Conservation (phyloP, 2,329 filamentous ascomycete genomes). For the Fusarium longipes region DNA sequence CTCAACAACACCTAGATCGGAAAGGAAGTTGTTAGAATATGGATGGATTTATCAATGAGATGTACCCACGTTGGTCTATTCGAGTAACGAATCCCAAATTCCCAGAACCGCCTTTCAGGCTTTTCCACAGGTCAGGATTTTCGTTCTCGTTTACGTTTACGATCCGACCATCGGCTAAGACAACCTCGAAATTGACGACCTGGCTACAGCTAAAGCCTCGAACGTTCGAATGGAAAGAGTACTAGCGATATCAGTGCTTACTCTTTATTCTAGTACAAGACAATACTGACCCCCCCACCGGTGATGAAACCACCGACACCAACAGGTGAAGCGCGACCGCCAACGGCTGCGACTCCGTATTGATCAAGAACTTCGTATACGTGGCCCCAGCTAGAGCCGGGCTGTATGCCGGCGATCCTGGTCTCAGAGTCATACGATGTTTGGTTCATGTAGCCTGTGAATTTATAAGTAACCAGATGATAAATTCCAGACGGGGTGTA, state of each 20-base stretch:
- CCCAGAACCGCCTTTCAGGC: not conserved
- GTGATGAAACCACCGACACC: not conserved
- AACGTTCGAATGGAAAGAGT: not conserved
- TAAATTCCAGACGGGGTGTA: not conserved
- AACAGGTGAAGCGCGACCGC: not conserved
- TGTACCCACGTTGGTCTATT: not conserved
- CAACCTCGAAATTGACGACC: not conserved
- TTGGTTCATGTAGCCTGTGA: not conserved
- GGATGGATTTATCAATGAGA: accelerated
- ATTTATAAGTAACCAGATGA: accelerated
- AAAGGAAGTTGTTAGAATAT: not conserved
- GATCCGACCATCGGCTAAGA: not conserved
- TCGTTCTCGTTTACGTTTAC: not conserved
- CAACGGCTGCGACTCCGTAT: not conserved
- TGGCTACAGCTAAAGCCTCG: not conserved
- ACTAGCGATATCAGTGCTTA: not conserved
- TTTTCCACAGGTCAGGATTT: not conserved
- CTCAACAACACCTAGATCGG: not conserved
- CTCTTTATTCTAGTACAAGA: accelerated
- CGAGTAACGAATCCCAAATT: not conserved
- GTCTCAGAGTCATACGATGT: not conserved
- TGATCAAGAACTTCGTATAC: not conserved
- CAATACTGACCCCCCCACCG: not conserved
- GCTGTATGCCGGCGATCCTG: not conserved
- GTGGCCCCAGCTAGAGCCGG: not conserved